Conservation (phyloP, 441 rosid species). For the Corymbia calophylla region DNA sequence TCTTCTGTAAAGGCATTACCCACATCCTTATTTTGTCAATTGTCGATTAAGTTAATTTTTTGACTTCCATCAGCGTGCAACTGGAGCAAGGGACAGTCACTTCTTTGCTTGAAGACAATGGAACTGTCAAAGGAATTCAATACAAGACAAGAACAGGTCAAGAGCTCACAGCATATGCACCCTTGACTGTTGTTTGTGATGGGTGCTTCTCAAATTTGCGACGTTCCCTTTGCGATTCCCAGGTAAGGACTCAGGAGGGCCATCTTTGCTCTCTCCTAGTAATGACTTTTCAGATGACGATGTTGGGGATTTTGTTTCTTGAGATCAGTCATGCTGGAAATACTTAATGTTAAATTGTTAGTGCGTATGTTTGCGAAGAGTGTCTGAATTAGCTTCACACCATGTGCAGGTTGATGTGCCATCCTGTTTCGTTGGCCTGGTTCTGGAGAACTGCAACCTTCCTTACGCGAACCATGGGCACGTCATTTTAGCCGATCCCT, state of each 20-base stretch:
- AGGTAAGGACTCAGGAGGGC: slow-evolving; percentile 22
- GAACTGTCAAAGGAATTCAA: slow-evolving; percentile 63
- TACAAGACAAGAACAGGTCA: slow-evolving; percentile 61
- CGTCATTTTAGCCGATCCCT: slow-evolving; percentile 71
- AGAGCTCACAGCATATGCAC: slow-evolving; percentile 49
- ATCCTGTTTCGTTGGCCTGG: slow-evolving; percentile 79
- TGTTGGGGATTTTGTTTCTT: not conserved
- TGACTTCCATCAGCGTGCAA: slow-evolving; percentile 34
- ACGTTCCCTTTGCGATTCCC: slow-evolving; percentile 71
- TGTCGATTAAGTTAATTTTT: not conserved
- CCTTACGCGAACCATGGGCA: slow-evolving; percentile 72
- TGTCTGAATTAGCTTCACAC: not conserved
- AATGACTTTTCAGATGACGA: not conserved
- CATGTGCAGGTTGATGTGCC: slow-evolving; percentile 67
- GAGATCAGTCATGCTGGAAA: not conserved
- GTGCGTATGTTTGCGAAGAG: not conserved
- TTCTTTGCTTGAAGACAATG: slow-evolving; percentile 64
- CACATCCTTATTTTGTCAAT: not conserved
- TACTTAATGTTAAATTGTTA: not conserved
- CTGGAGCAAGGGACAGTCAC: slow-evolving; percentile 87
- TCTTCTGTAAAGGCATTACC: not conserved
- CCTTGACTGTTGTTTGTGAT: slow-evolving; percentile 73
- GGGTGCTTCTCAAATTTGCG: slow-evolving; percentile 89
- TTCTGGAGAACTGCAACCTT: slow-evolving; percentile 70
- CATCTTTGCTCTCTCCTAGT: not conserved